Conservation (phyloP, 768 basidiomycete genomes). For the Termitomyces sp. region DNA sequence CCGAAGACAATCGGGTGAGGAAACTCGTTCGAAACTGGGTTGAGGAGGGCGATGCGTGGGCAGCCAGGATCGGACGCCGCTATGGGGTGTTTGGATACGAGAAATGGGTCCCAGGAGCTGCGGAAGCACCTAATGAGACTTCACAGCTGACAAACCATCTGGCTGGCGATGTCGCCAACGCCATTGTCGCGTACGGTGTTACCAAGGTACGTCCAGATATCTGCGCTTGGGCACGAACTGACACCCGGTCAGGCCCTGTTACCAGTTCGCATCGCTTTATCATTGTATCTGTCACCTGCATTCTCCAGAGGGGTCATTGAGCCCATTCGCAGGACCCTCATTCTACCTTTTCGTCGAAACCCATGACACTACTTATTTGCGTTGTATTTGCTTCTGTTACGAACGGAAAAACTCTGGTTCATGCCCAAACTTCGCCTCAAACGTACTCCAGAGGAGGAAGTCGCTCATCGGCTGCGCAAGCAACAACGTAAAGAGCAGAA, state of each 20-base stretch:
- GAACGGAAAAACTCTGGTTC: constrained; percentile 4
- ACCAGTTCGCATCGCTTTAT: constrained; percentile 66
- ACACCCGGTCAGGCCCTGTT: constrained; percentile 53
- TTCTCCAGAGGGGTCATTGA: constrained; percentile 67
- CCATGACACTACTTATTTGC: constrained; percentile 9
- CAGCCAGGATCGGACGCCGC: constrained; percentile 61
- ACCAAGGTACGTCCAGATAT: constrained; percentile 53
- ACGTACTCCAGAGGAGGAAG: constrained; percentile 57
- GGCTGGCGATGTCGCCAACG: constrained; percentile 78
- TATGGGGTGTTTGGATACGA: constrained; percentile 82
- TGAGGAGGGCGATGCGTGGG: constrained; percentile 73
- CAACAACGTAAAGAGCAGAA: constrained; percentile 30
- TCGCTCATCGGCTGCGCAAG: constrained; percentile 35
- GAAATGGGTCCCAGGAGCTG: constrained; percentile 35
- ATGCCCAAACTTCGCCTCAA: constrained; percentile 60
- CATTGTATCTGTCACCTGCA: constrained; percentile 66
- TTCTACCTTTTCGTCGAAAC: constrained; percentile 26
- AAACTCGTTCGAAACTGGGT: constrained; percentile 53
- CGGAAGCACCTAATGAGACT: constrained; percentile 19
- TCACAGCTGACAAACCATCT: constrained; percentile 34
- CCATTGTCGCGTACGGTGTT: constrained; percentile 72
- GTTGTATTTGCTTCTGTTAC: constrained; percentile 11
- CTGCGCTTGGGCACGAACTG: not conserved
- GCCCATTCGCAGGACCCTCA: constrained; percentile 42
- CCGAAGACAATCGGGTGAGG: constrained; percentile 28